These are phyloP conservation scores for Vanderwaltozyma yarrowii DNA, from an alignment of 805 yeast genomes.

Conservation along the genomic window DNA sequence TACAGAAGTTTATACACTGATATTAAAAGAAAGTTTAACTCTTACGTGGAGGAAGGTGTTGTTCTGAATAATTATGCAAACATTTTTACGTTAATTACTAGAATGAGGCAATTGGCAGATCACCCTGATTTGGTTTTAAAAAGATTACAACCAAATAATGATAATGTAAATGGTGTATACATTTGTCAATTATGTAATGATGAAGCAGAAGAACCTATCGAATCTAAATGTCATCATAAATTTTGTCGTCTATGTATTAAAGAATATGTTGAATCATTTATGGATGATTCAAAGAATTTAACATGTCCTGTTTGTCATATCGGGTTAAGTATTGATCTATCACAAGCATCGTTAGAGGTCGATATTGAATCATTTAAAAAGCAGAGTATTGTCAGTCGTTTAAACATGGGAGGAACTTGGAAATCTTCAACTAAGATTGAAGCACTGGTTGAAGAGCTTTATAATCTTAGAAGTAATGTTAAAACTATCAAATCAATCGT, in stretches of 20 bases:
- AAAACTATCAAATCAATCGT: conserved; percentile 93
- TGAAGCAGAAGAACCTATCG: conserved; percentile 96
- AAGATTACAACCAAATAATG: conserved; percentile 39
- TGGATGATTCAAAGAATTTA: conserved; percentile 45
- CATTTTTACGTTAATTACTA: conserved; percentile 86
- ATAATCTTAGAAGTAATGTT: conserved; percentile 72
- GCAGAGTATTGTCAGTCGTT: conserved; percentile 71
- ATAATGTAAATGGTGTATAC: conserved; percentile 36
- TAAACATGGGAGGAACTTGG: conserved; percentile 84
- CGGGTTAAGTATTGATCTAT: conserved; percentile 79
- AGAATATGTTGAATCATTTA: conserved; percentile 77
- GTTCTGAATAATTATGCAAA: conserved; percentile 95
- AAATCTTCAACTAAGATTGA: conserved; percentile 92
- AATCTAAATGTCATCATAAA: conserved; percentile 85
- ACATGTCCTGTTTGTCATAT: conserved; percentile 97
- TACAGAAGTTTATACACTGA: conserved; percentile 83
- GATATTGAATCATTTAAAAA: conserved; percentile 41
- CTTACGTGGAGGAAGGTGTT: conserved; percentile 92
- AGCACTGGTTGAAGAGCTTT: conserved; percentile 88
- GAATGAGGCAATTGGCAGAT: conserved; percentile 97
- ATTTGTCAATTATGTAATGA: conserved; percentile 94
- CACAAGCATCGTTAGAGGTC: conserved; percentile 75
- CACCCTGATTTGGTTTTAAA: conserved; percentile 93
- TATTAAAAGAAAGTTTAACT: conserved; percentile 77
- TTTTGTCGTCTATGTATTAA: conserved; percentile 88